Evolutionary conservation across 371 early-diverging fungal genomes (phyloP).

Genomic region (Mortierella sp.): DNA sequence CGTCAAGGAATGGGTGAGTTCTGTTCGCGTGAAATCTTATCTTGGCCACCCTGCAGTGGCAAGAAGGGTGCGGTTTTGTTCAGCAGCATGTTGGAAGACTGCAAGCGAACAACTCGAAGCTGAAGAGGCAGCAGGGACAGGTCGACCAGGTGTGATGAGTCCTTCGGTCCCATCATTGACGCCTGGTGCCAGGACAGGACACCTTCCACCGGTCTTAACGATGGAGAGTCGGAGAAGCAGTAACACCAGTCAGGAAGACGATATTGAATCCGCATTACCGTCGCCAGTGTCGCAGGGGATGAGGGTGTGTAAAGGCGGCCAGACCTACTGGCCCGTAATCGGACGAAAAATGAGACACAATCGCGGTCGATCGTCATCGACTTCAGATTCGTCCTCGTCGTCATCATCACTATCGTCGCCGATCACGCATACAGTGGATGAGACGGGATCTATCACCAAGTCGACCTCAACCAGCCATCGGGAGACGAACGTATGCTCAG

Average conservation of each 20-base stretch:
- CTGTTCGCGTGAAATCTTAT: conserved; percentile 70
- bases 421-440: conserved; percentile 8
- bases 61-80: conserved; percentile 68
- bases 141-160: not conserved
- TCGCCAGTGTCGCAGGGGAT: conserved; percentile 17
- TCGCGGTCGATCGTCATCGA: too few relatives aligned
- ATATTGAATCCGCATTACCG: not conserved
- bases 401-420: not conserved
- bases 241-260: conserved; percentile 1
- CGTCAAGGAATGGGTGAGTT: conserved; percentile 73
- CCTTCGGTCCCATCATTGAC: not conserved
- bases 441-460: conserved; percentile 13
- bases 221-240: not conserved
- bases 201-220: conserved; percentile 29
- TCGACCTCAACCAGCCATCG: not conserved
- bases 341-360: conserved; percentile 13
- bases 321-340: conserved; percentile 52
- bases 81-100: conserved; percentile 61
- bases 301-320: conserved; percentile 49
- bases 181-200: conserved; percentile 28
- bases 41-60: conserved; percentile 71
- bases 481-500: conserved; percentile 35
- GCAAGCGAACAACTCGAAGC: conserved; percentile 44
- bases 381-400: not conserved
- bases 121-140: conserved; percentile 17